phyloP scores from a whole-genome alignment of 2,329 filamentous ascomycete genomes.

The Gnomoniopsis smithogilvyi region DNA sequence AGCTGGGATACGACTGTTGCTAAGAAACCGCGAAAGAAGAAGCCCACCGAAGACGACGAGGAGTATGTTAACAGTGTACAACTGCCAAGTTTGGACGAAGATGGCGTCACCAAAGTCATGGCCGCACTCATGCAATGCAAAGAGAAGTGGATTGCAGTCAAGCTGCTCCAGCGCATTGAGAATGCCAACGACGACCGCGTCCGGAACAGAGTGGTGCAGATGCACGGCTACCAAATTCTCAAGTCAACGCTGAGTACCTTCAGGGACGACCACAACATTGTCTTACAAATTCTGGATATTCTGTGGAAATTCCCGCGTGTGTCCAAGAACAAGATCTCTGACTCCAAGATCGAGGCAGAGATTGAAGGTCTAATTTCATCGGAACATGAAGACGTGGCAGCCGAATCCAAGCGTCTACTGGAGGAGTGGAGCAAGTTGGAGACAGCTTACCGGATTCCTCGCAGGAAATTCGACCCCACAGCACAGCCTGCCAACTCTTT shows the following conservation, averaged over 20 bases:
- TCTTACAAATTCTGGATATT: slow-evolving; percentile 85
- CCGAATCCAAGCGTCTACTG: slow-evolving; percentile 67
- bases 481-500: slow-evolving; percentile 53
- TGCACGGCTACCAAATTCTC: slow-evolving; percentile 96
- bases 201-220: slow-evolving; percentile 82
- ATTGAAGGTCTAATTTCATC: slow-evolving; percentile 66
- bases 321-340: slow-evolving; percentile 94
- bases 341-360: slow-evolving; percentile 88
- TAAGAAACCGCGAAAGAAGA: slow-evolving; percentile 91
- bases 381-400: slow-evolving; percentile 71
- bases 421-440: slow-evolving; percentile 87
- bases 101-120: slow-evolving; percentile 91
- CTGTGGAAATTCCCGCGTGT: slow-evolving; percentile 84
- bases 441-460: slow-evolving; percentile 86
- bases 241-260: slow-evolving; percentile 84
- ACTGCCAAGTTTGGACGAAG: slow-evolving; percentile 73
- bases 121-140: slow-evolving; percentile 95
- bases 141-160: slow-evolving; percentile 99
- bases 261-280: slow-evolving; percentile 84
- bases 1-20: slow-evolving; percentile 88
- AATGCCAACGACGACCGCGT: slow-evolving; percentile 82
- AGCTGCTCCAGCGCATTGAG: slow-evolving; percentile 86
- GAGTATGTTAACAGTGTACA: slow-evolving; percentile 92
- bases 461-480: slow-evolving; percentile 78
- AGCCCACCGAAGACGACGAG: slow-evolving; percentile 84